Conservation (phyloP, 139 green algal species). For the Tetraselmis striata region DNA sequence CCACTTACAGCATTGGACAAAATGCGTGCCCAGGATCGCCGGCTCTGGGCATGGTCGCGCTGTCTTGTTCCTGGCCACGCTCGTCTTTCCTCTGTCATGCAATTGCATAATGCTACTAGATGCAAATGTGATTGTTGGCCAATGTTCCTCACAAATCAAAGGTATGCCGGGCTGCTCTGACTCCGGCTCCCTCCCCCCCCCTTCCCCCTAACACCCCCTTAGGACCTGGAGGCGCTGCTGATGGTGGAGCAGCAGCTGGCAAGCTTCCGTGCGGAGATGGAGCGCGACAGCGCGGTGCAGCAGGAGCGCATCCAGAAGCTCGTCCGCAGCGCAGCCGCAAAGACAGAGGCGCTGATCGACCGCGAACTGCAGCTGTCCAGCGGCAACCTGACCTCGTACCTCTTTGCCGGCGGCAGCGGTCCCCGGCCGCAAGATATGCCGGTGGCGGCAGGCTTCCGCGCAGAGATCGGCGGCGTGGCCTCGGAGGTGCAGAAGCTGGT, state of each 20-base stretch:
- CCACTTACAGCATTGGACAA: too few species aligned
- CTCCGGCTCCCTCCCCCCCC: too few species aligned
- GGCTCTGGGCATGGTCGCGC: too few species aligned
- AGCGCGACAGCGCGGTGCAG: conserved; percentile 62
- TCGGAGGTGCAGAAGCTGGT: conserved; percentile 29
- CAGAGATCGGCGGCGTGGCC: conserved; percentile 13
- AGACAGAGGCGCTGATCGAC: conserved; percentile 46
- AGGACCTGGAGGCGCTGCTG: conserved; percentile 44
- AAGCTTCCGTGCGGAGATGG: conserved; percentile 69
- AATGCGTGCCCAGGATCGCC: too few species aligned
- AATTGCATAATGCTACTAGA: too few species aligned
- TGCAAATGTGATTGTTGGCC: too few species aligned
- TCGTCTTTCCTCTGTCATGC: too few species aligned
- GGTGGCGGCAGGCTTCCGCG: conserved; percentile 14
- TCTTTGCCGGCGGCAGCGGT: conserved; percentile 30
- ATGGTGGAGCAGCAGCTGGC: conserved; percentile 60
- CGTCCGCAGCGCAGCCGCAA: conserved; percentile 33
- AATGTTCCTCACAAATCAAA: too few species aligned
- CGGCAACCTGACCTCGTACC: conserved; percentile 47
- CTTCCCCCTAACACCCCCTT: too few species aligned
- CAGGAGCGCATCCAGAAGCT: conserved; percentile 35
- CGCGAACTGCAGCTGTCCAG: conserved; percentile 68
- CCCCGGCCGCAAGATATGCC: conserved; percentile 3
- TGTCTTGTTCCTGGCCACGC: too few species aligned
- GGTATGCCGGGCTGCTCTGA: too few species aligned